Evolutionary conservation across 768 basidiomycete genomes (phyloP).

Genomic region (Candolleomyces aberdarensis): DNA sequence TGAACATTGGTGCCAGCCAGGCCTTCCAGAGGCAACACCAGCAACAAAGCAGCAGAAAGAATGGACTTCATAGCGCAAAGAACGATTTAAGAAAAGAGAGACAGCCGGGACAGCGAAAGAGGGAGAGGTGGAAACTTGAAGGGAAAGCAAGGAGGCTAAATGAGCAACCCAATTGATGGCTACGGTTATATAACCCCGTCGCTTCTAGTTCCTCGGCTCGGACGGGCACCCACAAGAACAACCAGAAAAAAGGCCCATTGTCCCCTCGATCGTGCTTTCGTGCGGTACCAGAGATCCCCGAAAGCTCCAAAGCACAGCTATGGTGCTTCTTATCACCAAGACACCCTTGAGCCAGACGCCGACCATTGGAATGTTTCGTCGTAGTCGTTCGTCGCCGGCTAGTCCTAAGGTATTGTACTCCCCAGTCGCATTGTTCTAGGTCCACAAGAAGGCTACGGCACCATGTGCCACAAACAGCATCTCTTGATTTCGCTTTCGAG

Average conservation of each 20-base stretch:
- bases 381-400: neutral
- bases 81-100: neutral
- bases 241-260: too few relatives aligned
- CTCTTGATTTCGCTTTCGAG: too few relatives aligned
- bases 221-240: too few relatives aligned
- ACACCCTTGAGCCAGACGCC: too few relatives aligned
- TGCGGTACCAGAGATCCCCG: too few relatives aligned
- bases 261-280: too few relatives aligned
- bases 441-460: neutral
- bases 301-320: neutral
- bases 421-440: neutral
- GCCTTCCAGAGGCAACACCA: slow-evolving; percentile 17
- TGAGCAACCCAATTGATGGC: too few relatives aligned
- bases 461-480: too few relatives aligned
- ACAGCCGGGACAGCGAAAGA: neutral
- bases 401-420: neutral
- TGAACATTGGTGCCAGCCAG: slow-evolving; percentile 30
- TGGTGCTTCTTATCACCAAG: neutral
- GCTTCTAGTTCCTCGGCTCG: too few relatives aligned
- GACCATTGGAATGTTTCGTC: too few relatives aligned
- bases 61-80: slow-evolving; percentile 14
- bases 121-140: neutral
- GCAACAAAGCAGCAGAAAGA: slow-evolving; percentile 2
- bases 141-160: too few relatives aligned
- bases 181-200: too few relatives aligned